These are phyloP conservation scores for Colletotrichum sp. DNA, from an alignment of 2,329 filamentous ascomycete genomes.

Conservation along the genomic window DNA sequence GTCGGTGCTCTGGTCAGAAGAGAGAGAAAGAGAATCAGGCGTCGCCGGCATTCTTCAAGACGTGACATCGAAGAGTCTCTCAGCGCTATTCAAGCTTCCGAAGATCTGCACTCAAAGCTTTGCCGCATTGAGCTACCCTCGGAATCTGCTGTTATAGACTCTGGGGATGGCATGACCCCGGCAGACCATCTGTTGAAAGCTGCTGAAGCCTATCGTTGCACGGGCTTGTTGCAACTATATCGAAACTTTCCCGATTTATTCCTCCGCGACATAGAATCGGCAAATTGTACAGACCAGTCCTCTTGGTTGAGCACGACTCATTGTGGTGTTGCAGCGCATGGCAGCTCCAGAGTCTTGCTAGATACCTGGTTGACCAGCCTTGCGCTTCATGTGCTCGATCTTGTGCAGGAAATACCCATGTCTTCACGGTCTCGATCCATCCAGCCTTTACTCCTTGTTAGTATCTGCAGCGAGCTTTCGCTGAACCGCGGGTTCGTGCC, in stretches of 20 bases:
- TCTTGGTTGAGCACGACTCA: not conserved
- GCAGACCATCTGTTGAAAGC: slow-evolving; percentile 27
- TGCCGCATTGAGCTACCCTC: not conserved
- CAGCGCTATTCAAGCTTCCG: slow-evolving; percentile 24
- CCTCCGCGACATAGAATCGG: slow-evolving; percentile 25
- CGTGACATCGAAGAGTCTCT: slow-evolving; percentile 28
- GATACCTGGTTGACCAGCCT: slow-evolving; percentile 47
- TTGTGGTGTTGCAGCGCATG: not conserved
- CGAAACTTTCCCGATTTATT: slow-evolving; percentile 44
- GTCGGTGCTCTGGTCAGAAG: slow-evolving; percentile 26
- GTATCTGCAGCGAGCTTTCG: slow-evolving; percentile 46
- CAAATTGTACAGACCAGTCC: not conserved
- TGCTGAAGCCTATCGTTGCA: slow-evolving; percentile 32
- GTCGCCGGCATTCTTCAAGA: slow-evolving; percentile 24
- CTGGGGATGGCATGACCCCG: slow-evolving; percentile 28
- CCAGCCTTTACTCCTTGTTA: slow-evolving; percentile 48
- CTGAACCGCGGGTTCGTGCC: not conserved
- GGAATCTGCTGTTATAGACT: slow-evolving; percentile 9
- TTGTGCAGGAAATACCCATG: slow-evolving; percentile 45
- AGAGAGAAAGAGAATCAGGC: slow-evolving; percentile 27
- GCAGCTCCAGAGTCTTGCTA: not conserved
- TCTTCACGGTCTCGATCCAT: slow-evolving; percentile 48
- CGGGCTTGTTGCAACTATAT: slow-evolving; percentile 30
- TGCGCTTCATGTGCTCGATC: slow-evolving; percentile 46
- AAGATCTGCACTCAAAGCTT: slow-evolving; percentile 21